These are phyloP conservation scores for Solanum habrochaites DNA, from an alignment of 257 asterid species.

Conservation along the genomic window DNA sequence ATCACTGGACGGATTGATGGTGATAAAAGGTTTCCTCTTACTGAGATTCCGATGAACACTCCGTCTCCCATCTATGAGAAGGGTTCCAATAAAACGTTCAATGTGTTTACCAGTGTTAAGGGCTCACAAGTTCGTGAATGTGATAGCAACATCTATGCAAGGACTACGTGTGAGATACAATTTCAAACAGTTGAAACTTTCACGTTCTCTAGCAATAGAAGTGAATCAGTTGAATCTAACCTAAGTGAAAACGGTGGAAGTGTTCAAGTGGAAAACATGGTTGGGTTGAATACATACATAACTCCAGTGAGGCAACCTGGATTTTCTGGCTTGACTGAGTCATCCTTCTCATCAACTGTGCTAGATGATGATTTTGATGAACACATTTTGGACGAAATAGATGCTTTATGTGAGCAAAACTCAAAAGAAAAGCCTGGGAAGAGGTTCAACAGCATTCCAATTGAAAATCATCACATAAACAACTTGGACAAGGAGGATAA, in stretches of 20 bases:
- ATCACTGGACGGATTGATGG: slow-evolving; percentile 9
- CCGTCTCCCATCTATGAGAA: slow-evolving; percentile 11
- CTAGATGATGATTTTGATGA: slow-evolving; percentile 65
- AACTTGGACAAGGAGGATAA: slow-evolving; percentile 20
- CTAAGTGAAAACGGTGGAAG: not conserved
- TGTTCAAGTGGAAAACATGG: slow-evolving; percentile 11
- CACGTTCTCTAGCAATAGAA: not conserved
- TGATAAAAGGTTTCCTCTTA: slow-evolving; percentile 43
- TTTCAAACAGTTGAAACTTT: not conserved
- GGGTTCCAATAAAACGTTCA: not conserved
- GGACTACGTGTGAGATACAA: not conserved
- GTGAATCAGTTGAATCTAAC: slow-evolving; percentile 10
- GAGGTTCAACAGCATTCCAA: slow-evolving; percentile 3
- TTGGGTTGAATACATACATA: slow-evolving; percentile 3
- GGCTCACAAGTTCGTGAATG: not conserved
- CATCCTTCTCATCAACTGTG: slow-evolving; percentile 10
- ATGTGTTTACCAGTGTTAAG: not conserved
- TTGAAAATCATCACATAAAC: slow-evolving; percentile 14
- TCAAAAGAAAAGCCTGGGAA: slow-evolving; percentile 27
- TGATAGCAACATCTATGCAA: slow-evolving; percentile 1
- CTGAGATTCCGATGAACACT: slow-evolving; percentile 34
- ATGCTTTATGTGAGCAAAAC: slow-evolving; percentile 55
- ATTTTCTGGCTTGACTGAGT: slow-evolving; percentile 13
- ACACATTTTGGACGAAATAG: slow-evolving; percentile 62
- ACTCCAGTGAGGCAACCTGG: slow-evolving; percentile 27